Conservation (phyloP, 2,329 filamentous ascomycete species). For the Didymella glomerata region DNA sequence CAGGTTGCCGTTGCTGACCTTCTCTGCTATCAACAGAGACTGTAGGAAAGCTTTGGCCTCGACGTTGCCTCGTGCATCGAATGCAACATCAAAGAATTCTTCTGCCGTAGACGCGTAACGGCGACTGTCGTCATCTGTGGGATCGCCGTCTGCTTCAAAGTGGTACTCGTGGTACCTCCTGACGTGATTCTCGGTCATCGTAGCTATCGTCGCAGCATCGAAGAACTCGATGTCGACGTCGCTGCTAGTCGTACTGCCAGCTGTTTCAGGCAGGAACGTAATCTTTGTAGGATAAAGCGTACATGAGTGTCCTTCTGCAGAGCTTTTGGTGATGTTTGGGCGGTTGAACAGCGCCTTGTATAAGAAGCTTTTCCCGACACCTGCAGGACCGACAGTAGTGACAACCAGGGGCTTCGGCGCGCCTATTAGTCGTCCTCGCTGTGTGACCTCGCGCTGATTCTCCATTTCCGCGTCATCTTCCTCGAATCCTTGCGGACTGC, state of each 20-base stretch:
- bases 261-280: not conserved
- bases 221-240: slow-evolving; percentile 12
- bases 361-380: slow-evolving; percentile 16
- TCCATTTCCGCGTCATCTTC: slow-evolving; percentile 13
- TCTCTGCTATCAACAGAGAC: slow-evolving; percentile 1
- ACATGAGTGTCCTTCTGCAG: slow-evolving; percentile 17
- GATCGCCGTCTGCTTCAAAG: slow-evolving; percentile 4
- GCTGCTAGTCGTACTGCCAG: slow-evolving; percentile 2
- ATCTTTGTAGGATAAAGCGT: slow-evolving; percentile 19
- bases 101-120: slow-evolving; percentile 10
- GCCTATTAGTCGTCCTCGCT: slow-evolving; percentile 10
- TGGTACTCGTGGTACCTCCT: slow-evolving; percentile 12
- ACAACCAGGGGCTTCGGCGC: slow-evolving; percentile 9
- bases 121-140: slow-evolving; percentile 9
- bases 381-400: slow-evolving; percentile 16
- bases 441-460: slow-evolving; percentile 14
- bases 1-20: not conserved
- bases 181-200: slow-evolving; percentile 13
- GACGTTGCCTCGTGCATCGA: not conserved
- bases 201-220: not conserved
- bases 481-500: slow-evolving; percentile 8
- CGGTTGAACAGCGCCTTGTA: slow-evolving; percentile 20
- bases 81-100: slow-evolving; percentile 17
- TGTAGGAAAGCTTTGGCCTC: not conserved
- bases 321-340: slow-evolving; percentile 17